Evolutionary conservation across 2,329 filamentous ascomycete genomes (phyloP), one percentile per base, ranked within the genome.

Genomic region (Harringtonia lauricola): DNA sequence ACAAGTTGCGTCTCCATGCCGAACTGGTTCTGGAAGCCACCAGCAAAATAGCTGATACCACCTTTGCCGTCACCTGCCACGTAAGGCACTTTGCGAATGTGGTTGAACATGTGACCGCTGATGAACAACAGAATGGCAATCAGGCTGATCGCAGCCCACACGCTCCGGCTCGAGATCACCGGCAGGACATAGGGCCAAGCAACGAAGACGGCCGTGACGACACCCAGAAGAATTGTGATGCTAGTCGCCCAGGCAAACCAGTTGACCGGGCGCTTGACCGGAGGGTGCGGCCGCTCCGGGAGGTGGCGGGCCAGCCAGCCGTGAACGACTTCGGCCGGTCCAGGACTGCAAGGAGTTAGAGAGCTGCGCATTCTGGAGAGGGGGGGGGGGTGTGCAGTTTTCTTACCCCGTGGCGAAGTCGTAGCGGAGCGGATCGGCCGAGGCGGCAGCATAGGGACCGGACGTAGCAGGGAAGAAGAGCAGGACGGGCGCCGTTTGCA

Each of bases 31-130:
- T 90, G 87, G 65, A 98, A 98, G 1, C 92, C 90, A 33, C 74
- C 74, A 4, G 90, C 86, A 63, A 98, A 92, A 63, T 96, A 96
- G 58, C 67, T 85, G 49, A 98, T 77, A 6, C 88, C 88, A 17
- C 92, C 92, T 43, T 76, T 79, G 31, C 87, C 86, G 59, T 96
- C 81, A 35, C 83, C 85, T 35, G 80, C 73, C 28, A 96, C 87
- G 55, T 98, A 98, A 3, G 92, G 92, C 3, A 94, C 86, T 62
- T 92, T 90, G 54, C 94, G 79, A 58, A 98, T 98, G 59, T 95
- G 89, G 64, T 96, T 98, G 74, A 94, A 98, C 94, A 98, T 98
- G 65, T 96, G 89, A 33, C 92, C 94, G 55, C 85, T 92, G 38
- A 84, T 95, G 66, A 96, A 98, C 46, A 95, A 71, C 35, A 98